Conservation (phyloP, 148 eudicot species). For the Cornus kousa region DNA sequence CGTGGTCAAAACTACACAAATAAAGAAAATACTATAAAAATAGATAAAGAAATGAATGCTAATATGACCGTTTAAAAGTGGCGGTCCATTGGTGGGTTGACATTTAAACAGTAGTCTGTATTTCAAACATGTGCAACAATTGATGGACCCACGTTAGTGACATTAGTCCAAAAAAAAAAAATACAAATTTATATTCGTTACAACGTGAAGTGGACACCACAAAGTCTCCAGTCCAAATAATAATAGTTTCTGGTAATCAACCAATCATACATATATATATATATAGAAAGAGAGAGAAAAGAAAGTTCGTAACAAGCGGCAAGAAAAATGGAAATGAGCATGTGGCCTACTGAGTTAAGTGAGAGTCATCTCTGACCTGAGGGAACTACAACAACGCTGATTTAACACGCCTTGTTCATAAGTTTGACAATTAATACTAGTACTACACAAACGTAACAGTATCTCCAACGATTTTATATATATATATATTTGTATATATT, state of each 20-base stretch:
- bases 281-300: no score
- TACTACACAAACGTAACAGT: no score
- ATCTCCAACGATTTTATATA: no score
- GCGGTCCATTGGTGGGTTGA: neutral
- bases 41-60: neutral
- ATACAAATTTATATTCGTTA: no score
- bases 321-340: neutral
- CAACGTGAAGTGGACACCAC: no score
- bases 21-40: no score
- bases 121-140: neutral
- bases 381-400: neutral
- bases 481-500: no score
- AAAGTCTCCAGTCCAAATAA: no score
- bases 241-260: no score
- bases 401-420: neutral
- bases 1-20: neutral
- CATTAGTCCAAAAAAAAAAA: neutral
- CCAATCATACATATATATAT: no score
- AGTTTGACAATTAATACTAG: neutral
- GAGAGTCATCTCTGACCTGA: neutral
- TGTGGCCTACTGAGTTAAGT: neutral
- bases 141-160: neutral
- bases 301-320: no score
- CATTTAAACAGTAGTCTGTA: neutral
- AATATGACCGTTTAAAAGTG: neutral